A percentile compares a stretch with the other conserved stretches of the same genome.
Evolutionary conservation across 495 filamentous ascomycete genomes (phyloP).

Genomic region (Aspergillus bertholletiae): DNA sequence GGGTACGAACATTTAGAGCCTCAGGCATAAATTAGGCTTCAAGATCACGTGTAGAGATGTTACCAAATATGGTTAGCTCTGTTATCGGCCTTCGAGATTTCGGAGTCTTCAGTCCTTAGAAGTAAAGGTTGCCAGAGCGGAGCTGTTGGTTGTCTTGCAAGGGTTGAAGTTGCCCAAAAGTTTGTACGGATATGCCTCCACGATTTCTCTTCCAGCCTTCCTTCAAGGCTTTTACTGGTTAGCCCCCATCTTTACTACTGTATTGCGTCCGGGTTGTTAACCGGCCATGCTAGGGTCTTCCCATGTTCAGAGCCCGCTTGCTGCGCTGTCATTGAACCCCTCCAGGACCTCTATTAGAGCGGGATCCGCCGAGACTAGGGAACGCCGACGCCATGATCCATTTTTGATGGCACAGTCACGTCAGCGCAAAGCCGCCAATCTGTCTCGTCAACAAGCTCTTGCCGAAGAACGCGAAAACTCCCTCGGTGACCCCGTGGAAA

Average conservation of each 20-base stretch:
- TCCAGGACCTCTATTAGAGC: conserved; percentile 33
- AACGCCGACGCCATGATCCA: conserved; percentile 37
- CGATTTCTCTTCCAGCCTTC: conserved; percentile 64
- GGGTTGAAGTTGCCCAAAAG: background rate
- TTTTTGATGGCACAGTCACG: conserved; percentile 60
- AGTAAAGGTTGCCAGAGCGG: conserved; percentile 10
- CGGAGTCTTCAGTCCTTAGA: background rate
- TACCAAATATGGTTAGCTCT: conserved; percentile 27
- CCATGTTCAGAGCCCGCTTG: conserved; percentile 27
- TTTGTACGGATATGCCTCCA: conserved; percentile 60
- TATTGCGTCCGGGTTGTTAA: background rate
- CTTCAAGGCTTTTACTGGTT: conserved; percentile 61
- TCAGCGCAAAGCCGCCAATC: conserved; percentile 75
- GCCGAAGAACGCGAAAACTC: conserved; percentile 53
- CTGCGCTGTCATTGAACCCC: conserved; percentile 25
- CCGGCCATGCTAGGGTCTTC: conserved; percentile 26
- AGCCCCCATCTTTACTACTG: conserved; percentile 10
- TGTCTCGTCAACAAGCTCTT: conserved; percentile 67
- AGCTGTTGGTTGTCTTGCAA: background rate
- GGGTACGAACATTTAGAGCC: conserved; percentile 22
- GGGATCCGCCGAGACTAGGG: conserved; percentile 33
- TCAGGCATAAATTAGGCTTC: conserved; percentile 2
- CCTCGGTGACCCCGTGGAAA: conserved; percentile 74
- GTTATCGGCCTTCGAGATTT: conserved; percentile 27
- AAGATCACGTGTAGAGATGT: conserved; percentile 6